Evolutionary conservation across 768 basidiomycete species (phyloP), one percentile per base, ranked within the genome.

Genomic region (Solioccasus polychromus): DNA sequence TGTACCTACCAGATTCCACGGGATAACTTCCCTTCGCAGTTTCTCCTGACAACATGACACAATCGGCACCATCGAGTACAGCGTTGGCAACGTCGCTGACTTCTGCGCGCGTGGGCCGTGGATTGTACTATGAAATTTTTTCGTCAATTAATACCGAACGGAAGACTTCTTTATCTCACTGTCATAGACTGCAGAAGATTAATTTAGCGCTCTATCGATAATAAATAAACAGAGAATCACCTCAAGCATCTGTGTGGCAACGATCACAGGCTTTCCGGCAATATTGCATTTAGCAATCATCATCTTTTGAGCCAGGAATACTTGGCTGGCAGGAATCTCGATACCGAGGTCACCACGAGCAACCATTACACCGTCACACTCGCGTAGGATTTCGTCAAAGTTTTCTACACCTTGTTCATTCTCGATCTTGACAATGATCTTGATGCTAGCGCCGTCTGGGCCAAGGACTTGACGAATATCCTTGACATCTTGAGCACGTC

Each of bases 221-320:
- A 44, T 37, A 12, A 32, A 44, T 31, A 17, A 26, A 24, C n/a
- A 8, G 25, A 19, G 23, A 58, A 73, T 48, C 51, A 87, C 88
- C 78, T 98, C 95, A 56, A 99, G 85, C 95, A 99, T 99, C 70
- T 99, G 95, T 12, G 96, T 99, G 9, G 96, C 96, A 51, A 96
- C 94, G 64, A 99, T 98, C 61, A 91, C 89, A 32, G 96, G 94
- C 76, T 99, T 99, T 58, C 96, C 96, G 44, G 80, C 85, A 61
- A 95, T 88, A 76, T 96, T 97, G 74, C 93, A 96, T 75, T 98
- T 98, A 48, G 95, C 83, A 59, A 98, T 99, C 94, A 99, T 99
- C 95, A 98, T 98, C 76, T 99, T 99, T 69, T 99, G 96, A 8
- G 96, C 96, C 60, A 98, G 76, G 79, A 99, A 99, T 35, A 99